Evolutionary conservation across 352 stramenopile species (phyloP), one percentile per base, ranked within the genome.

Genomic region (Phytophthora pini): DNA sequence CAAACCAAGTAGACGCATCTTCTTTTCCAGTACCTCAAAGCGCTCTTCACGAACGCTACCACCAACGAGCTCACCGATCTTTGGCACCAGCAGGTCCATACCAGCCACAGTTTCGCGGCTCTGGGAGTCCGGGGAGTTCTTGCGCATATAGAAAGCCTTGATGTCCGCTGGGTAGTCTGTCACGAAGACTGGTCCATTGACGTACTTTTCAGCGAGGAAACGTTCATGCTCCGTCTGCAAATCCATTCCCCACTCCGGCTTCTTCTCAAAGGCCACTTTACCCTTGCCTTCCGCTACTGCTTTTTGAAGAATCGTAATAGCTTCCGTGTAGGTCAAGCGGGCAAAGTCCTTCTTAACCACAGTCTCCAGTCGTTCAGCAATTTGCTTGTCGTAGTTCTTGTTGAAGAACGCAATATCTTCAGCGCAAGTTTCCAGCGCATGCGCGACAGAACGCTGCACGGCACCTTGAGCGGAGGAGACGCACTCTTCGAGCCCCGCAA

Each of bases 121-220:
- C 11, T 76, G 46, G 2, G 54, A 47, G 43, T 90, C 79, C 0
- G 65, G 59, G 44, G 97, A 85, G 72, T 99, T 99, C 66, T 97
- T 91, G 45, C 97, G 87, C 98, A 99, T 99, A 84, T 99, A 99
- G 71, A 99, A 99, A 6, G 97, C 95, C 81, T 99, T 99, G 66
- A 99, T 99, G 9, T 87, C 84, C 11, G 95, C 96, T 2, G 98
- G 97, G 75, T 99, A 99, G 67, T 99, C 95, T 47, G 98, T 99
- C 60, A 99, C 96, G 72, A 99, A 99, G 7, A 99, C 94, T 2
- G 84, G 82, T 0, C 80, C 84, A 24, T 56, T 66, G 47, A 91
- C 77, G 34, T 89, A 80, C 46, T 83, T 82, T 72, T 99, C 96
- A 5, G 95, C 92, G 24, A 99, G 74, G 78, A 93, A 99, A 6